Evolutionary conservation across 768 basidiomycete genomes (phyloP).

Genomic region (Cubamyces lactineus): DNA sequence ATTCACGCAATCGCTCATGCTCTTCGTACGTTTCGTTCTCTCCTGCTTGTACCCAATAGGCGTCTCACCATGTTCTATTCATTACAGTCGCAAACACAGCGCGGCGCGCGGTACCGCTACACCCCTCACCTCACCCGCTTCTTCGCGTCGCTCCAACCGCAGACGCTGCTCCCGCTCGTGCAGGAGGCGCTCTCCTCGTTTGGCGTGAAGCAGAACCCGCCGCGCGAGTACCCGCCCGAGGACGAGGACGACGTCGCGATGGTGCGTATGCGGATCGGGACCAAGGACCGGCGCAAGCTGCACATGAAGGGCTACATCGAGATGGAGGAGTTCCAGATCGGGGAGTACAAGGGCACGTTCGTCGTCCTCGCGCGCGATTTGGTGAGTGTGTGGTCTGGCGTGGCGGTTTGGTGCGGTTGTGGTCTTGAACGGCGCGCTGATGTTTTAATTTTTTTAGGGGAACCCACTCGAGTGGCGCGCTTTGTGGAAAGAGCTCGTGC

Average conservation of each 20-base stretch:
- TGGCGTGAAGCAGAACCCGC: slow-evolving; percentile 53
- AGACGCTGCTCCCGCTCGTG: slow-evolving; percentile 54
- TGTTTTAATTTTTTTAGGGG: slow-evolving; percentile 47
- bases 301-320: slow-evolving; percentile 76
- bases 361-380: slow-evolving; percentile 71
- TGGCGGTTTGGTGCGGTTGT: neutral
- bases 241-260: slow-evolving; percentile 12
- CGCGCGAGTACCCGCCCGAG: slow-evolving; percentile 29
- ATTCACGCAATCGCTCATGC: slow-evolving; percentile 79
- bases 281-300: slow-evolving; percentile 64
- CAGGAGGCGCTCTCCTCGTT: slow-evolving; percentile 53
- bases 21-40: slow-evolving; percentile 63
- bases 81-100: slow-evolving; percentile 80
- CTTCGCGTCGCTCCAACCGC: slow-evolving; percentile 64
- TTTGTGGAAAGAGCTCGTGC: slow-evolving; percentile 69
- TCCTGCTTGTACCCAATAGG: neutral
- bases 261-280: slow-evolving; percentile 59
- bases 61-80: neutral
- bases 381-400: slow-evolving; percentile 43
- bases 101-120: slow-evolving; percentile 60
- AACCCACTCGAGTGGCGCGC: slow-evolving; percentile 79
- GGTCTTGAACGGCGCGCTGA: neutral
- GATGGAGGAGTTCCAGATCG: slow-evolving; percentile 61
- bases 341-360: slow-evolving; percentile 58
- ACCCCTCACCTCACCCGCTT: slow-evolving; percentile 81